Evolutionary conservation across 2,329 filamentous ascomycete genomes (phyloP).

Genomic region (Lomentospora prolificans): DNA sequence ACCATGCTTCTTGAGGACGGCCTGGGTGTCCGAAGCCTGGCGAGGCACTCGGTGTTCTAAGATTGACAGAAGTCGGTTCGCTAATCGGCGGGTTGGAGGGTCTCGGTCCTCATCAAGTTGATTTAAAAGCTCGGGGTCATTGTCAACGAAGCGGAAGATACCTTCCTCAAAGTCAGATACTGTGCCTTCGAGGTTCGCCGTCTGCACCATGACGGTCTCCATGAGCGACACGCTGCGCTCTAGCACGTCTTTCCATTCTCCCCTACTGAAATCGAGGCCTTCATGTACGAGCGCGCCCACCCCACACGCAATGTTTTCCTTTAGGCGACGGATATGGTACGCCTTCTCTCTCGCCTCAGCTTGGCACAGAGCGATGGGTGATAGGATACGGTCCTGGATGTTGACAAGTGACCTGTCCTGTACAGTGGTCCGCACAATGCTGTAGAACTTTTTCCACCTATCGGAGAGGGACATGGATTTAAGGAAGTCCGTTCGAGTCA

Average conservation of each 20-base stretch:
- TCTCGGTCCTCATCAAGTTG: slow-evolving; percentile 33
- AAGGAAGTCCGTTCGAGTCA: background rate
- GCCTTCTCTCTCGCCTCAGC: slow-evolving; percentile 69
- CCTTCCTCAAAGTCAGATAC: slow-evolving; percentile 56
- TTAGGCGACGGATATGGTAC: slow-evolving; percentile 57
- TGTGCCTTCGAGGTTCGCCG: slow-evolving; percentile 52
- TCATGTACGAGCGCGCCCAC: slow-evolving; percentile 83
- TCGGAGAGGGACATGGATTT: slow-evolving; percentile 15
- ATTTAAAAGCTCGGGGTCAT: slow-evolving; percentile 48
- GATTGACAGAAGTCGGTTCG: slow-evolving; percentile 57
- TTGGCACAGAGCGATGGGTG: slow-evolving; percentile 66
- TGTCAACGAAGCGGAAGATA: slow-evolving; percentile 52
- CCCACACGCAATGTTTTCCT: slow-evolving; percentile 74
- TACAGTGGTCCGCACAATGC: slow-evolving; percentile 66
- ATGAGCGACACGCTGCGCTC: slow-evolving; percentile 76
- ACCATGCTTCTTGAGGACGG: slow-evolving; percentile 55
- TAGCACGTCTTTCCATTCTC: slow-evolving; percentile 62
- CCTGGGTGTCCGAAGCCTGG: slow-evolving; percentile 49
- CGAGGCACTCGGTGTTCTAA: slow-evolving; percentile 58
- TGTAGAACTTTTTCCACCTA: slow-evolving; percentile 65
- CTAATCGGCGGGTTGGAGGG: slow-evolving; percentile 49
- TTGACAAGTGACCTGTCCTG: slow-evolving; percentile 61
- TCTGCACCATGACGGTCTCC: slow-evolving; percentile 70
- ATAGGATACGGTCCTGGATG: slow-evolving; percentile 62
- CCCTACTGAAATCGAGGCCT: slow-evolving; percentile 58